Conservation (phyloP, 139 green algal genomes). For the Coccomyxa sp. region DNA sequence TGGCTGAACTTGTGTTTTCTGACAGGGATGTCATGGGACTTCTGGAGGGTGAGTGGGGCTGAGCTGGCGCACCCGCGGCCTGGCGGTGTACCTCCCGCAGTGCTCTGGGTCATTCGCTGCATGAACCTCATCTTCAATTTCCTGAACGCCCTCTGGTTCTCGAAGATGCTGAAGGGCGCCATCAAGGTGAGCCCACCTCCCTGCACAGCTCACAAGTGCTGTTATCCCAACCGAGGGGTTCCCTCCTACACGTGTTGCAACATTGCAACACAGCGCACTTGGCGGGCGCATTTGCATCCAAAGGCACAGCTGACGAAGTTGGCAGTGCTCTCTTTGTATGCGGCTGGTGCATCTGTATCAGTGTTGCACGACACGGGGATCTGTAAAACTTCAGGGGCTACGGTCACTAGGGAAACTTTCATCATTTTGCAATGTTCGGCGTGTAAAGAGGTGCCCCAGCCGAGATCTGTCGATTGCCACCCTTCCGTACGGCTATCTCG, state of each 20-base stretch:
- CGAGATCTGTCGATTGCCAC: too few species aligned
- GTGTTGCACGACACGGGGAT: not conserved
- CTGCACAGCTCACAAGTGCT: not conserved
- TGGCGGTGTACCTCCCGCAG: not conserved
- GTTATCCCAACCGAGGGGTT: not conserved
- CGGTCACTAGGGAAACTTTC: too few species aligned
- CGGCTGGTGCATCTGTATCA: not conserved
- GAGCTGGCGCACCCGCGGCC: slow-evolving; percentile 13
- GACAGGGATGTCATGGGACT: slow-evolving; percentile 11
- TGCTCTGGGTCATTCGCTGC: slow-evolving; percentile 14
- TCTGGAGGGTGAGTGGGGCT: not conserved
- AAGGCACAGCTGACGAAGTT: not conserved
- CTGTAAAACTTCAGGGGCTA: too few species aligned
- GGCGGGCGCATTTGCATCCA: too few species aligned
- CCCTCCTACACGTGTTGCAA: not conserved
- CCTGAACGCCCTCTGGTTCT: slow-evolving; percentile 2
- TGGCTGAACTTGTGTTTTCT: not conserved
- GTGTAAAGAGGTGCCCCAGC: too few species aligned
- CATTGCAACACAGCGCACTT: not conserved
- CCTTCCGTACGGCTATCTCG: too few species aligned
- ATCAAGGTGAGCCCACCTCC: not conserved
- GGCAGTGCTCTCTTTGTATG: not conserved
- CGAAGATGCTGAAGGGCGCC: not conserved
- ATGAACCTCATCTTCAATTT: slow-evolving; percentile 2
- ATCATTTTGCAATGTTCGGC: too few species aligned